phyloP scores from a whole-genome alignment of 176 grass and related monocot species.

The Ensete glaucum region DNA sequence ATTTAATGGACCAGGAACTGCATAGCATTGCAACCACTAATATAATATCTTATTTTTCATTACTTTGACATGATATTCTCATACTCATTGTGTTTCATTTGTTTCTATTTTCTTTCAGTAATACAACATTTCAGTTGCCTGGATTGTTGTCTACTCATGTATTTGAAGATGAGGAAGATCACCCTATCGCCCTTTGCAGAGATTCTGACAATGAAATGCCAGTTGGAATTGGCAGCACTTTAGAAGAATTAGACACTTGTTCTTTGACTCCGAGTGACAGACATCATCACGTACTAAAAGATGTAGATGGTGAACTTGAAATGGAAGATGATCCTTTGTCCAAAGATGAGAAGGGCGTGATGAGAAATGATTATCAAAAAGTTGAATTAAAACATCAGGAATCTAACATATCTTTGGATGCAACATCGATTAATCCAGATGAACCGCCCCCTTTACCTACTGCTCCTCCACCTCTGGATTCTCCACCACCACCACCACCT shows the following conservation, averaged over 20 bases:
- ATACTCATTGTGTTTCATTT: neutral
- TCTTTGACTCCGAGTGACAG: conserved; percentile 28
- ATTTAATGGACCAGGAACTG: too few relatives aligned
- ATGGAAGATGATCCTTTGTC: conserved; percentile 44
- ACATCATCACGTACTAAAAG: conserved; percentile 22
- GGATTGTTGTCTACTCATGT: conserved; percentile 53
- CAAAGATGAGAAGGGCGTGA: conserved; percentile 27
- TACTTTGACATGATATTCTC: neutral
- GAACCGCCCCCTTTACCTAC: conserved; percentile 50
- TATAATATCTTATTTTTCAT: too few relatives aligned
- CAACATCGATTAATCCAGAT: conserved; percentile 33
- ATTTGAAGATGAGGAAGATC: conserved; percentile 69
- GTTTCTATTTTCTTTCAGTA: conserved; percentile 42
- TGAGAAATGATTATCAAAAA: conserved; percentile 22
- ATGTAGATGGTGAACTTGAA: conserved; percentile 35
- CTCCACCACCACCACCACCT: conserved; percentile 51
- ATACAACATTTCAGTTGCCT: conserved; percentile 63
- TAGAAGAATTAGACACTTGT: conserved; percentile 32
- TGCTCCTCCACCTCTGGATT: conserved; percentile 60
- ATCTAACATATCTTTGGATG: conserved; percentile 14
- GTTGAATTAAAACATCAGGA: conserved; percentile 7
- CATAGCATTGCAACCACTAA: too few relatives aligned
- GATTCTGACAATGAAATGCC: conserved; percentile 27
- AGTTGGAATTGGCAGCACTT: conserved; percentile 28
- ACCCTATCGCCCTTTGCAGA: conserved; percentile 25